These are phyloP conservation scores for Ophiostoma triangulosporum DNA, from an alignment of 2,329 filamentous ascomycete genomes.

Conservation along the genomic window DNA sequence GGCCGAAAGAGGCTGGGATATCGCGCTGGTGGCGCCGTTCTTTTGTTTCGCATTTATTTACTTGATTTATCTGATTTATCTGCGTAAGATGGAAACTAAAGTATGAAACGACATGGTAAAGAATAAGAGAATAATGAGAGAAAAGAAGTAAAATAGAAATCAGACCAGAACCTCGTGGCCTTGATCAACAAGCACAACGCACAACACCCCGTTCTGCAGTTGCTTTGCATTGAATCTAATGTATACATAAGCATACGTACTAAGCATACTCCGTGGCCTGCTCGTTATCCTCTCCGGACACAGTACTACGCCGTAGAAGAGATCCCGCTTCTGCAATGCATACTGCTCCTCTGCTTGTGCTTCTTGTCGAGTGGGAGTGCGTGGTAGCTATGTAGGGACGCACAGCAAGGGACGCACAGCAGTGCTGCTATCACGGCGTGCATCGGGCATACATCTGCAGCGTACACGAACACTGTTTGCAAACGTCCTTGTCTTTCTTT, in stretches of 20 bases:
- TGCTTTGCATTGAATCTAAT: too few species aligned
- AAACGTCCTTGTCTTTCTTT: too few species aligned
- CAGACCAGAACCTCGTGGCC: too few species aligned
- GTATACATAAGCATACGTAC: neutral
- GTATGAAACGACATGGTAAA: neutral
- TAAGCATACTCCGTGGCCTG: neutral
- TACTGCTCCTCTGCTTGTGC: neutral
- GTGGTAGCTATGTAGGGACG: too few species aligned
- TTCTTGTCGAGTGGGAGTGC: neutral
- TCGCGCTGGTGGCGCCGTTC: slow-evolving; percentile 6
- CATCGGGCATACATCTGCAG: slow-evolving; percentile 1
- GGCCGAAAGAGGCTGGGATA: slow-evolving; percentile 10
- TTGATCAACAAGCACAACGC: neutral
- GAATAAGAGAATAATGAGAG: neutral
- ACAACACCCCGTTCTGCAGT: neutral
- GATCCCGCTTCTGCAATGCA: slow-evolving; percentile 7
- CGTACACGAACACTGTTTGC: neutral
- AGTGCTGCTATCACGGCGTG: neutral
- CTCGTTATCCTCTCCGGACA: slow-evolving; percentile 1
- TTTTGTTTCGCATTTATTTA: neutral
- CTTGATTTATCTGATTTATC: neutral
- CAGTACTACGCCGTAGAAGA: slow-evolving; percentile 10
- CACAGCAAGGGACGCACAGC: neutral
- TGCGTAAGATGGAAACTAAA: too few species aligned
- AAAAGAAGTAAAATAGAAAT: neutral